Evolutionary conservation across 257 asterid species (phyloP).

Genomic region (Prunella vulgaris): DNA sequence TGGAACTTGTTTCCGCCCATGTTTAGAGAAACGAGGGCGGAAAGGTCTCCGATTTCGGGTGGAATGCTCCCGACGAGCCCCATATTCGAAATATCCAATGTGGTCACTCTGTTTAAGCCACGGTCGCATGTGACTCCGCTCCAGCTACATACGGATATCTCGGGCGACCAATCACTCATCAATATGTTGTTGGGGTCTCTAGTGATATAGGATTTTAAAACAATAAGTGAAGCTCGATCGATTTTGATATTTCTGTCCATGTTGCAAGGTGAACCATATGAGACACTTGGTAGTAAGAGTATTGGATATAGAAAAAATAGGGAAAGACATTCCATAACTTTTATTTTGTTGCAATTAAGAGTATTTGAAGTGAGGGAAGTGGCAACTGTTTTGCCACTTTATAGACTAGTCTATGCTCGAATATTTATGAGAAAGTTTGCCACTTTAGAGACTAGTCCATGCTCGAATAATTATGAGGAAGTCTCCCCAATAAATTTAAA

Average conservation of each 20-base stretch:
- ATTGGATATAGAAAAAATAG: background rate
- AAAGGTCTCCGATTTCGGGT: slow-evolving; percentile 17
- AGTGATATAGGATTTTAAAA: background rate
- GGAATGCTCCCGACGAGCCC: background rate
- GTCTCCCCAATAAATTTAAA: too few species aligned
- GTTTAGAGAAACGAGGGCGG: slow-evolving; percentile 16
- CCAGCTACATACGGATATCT: background rate
- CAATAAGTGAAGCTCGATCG: background rate
- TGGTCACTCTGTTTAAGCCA: background rate
- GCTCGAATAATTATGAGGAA: too few species aligned
- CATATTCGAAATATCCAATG: background rate
- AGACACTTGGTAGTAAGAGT: background rate
- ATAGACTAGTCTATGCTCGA: too few species aligned
- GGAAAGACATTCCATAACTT: background rate
- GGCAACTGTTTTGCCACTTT: too few species aligned
- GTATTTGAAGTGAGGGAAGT: too few species aligned
- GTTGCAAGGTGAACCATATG: background rate
- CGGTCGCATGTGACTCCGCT: background rate
- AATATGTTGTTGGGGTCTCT: background rate
- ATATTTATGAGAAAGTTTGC: too few species aligned
- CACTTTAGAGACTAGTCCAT: too few species aligned
- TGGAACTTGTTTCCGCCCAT: slow-evolving; percentile 11
- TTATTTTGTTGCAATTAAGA: too few species aligned
- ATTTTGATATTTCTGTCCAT: background rate
- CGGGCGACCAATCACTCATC: background rate